Evolutionary conservation across 352 stramenopile genomes (phyloP), one percentile per base, ranked within the genome.

Genomic region (Halophytophthora polymorphica): DNA sequence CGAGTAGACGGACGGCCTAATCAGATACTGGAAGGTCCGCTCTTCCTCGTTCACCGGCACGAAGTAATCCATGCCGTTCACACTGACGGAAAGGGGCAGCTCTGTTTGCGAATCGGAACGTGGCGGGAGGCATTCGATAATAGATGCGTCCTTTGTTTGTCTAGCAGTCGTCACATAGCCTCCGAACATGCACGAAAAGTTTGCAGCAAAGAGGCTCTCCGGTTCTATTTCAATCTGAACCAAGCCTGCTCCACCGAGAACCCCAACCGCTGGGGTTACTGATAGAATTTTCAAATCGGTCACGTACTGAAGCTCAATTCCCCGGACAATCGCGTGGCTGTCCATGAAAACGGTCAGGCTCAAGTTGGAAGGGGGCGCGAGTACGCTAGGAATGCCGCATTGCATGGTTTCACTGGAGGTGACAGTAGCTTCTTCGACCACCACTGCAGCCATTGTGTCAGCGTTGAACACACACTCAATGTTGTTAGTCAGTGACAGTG

Each of bases 41-140:
- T 65, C 50, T 1, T 39, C 25, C 23, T 21, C 25, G 15, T 25
- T 41, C 6, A 13, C 8, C 1, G 64, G 23, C 10, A 45, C 25
- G 35, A 82, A 73, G 38, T 65, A 82, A 22, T 77, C 70, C 21
- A 73, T n/a, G n/a, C 53, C 58, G 33, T 84, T 84, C 10, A 45
- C 63, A 25, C 64, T 77, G 15, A 81, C 58, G 18, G 44, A 34
- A 28, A 84, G 4, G 15, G 47, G 31, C 10, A 64, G 12, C 2
- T 58, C 25, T 21, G 36, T 54, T 1, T 36, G 37, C 10, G 18
- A 36, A 33, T 39, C 38, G 8, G 23, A 45, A 12, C 47, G 13
- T 31, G 72, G 69, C 2, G 62, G 56, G 3, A 58, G 33, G 35
- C 70, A 83, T 42, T 61, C 45, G 6, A 79, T 15, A 29, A 50